Percentiles rank a stretch among this genome's conserved stretches.
These are phyloP conservation scores for Rhizophora mangle DNA, from an alignment of 345 rosid species.

Conservation along the genomic window DNA sequence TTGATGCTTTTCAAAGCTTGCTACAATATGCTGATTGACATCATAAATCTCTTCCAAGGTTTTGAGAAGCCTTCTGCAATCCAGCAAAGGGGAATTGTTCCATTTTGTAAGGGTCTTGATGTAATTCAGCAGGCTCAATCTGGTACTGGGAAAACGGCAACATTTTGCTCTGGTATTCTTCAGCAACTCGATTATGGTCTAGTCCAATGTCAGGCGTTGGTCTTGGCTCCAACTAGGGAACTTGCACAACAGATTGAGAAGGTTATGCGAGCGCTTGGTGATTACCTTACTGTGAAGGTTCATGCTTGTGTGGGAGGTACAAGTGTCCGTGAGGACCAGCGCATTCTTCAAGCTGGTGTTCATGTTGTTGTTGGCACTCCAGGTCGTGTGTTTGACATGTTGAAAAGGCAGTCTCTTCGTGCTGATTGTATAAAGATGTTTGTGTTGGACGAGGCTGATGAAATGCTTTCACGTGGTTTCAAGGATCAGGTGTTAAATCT, in stretches of 20 bases:
- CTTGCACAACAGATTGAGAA: constrained; percentile 93
- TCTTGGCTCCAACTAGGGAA: constrained; percentile 88
- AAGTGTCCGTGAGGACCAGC: constrained; percentile 90
- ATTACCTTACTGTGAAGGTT: constrained; percentile 83
- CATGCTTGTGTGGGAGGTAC: constrained; percentile 99
- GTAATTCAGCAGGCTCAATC: constrained; percentile 96
- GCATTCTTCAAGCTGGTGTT: constrained; percentile 83
- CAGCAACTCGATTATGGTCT: constrained; percentile 74
- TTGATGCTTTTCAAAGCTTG: background rate
- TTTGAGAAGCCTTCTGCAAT: constrained; percentile 98
- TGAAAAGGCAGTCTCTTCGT: constrained; percentile 77
- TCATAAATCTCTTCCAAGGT: constrained; percentile 11
- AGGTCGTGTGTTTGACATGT: constrained; percentile 96
- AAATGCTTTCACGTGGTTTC: constrained; percentile 94
- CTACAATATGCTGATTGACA: background rate
- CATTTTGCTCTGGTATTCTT: constrained; percentile 87
- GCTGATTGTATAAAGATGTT: constrained; percentile 79
- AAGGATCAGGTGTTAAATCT: constrained; percentile 66
- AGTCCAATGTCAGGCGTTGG: constrained; percentile 80
- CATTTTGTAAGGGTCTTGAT: constrained; percentile 89
- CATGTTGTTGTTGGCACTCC: constrained; percentile 98
- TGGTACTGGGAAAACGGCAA: constrained; percentile 92
- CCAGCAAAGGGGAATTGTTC: constrained; percentile 92
- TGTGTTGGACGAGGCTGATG: constrained; percentile 94
- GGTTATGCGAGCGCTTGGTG: constrained; percentile 95